Evolutionary conservation across 2,329 filamentous ascomycete species (phyloP), one percentile per base, ranked within the genome.

Genomic region (Colletotrichum zoysiae): DNA sequence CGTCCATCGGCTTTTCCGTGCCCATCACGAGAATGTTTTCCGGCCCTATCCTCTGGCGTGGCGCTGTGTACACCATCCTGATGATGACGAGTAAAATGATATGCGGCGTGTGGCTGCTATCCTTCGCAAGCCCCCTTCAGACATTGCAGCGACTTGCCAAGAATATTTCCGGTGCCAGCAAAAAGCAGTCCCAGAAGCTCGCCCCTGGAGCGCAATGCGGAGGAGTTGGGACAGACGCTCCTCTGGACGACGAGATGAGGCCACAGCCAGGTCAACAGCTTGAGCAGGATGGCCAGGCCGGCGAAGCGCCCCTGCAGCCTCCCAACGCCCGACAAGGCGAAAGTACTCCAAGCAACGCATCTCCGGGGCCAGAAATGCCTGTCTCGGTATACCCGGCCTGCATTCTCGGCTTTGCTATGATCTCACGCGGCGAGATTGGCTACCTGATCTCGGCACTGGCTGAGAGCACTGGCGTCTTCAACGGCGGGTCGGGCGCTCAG

Each of bases 371-470:
- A 7, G 76, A 81, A 0, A 89, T 87, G 59, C 88, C 90, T 0
- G 79, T 86, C 3, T 94, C 91, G 0, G 81, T 93, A 1, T 91
- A 94, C 73, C 92, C 92, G 0, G 86, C 90, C 0, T 84, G 87
- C 0, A 89, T 95, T 3, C 81, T 95, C 0, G 90, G 90, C 0
- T 83, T 87, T 23, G 86, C 84, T 3, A 95, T 95, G 93, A 88
- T 92, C 0, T 89, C 93, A 0, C 86, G 93, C n/a, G 93, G 93
- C 0, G 93, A 96, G 78, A 93, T 95, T 44, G 92, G 93, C 0
- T 94, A 94, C 73, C 79, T 95, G 55, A 93, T 96, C 73, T 90
- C 91, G 1, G 89, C 91, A 0, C 79, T 95, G 0, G 91, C 91
- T 0, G 86, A 93, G 76, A 85, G 82, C 57, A 82, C 84, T 1